Conservation (phyloP, 352 stramenopile species). For the Phytophthora cryptogea region DNA sequence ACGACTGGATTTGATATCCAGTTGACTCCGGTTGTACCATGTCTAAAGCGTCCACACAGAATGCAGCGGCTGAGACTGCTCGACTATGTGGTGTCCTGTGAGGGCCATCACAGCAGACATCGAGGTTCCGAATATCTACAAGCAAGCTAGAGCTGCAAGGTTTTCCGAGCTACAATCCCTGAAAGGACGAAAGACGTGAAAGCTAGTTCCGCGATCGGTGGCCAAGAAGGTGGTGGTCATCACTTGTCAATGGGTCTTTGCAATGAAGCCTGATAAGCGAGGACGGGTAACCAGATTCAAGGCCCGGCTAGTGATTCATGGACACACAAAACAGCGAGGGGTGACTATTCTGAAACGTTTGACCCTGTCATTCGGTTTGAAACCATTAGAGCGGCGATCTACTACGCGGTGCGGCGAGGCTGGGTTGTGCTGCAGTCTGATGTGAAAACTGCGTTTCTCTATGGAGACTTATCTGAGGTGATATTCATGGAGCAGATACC, state of each 20-base stretch:
- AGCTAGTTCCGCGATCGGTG: not conserved
- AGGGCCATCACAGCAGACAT: not conserved
- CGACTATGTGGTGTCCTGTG: not conserved
- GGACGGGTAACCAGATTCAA: constrained; percentile 12
- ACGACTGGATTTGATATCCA: no score
- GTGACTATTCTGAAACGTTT: constrained; percentile 13
- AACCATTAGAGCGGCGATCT: constrained; percentile 8
- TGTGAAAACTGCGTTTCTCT: constrained; percentile 15
- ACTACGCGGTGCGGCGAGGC: not conserved
- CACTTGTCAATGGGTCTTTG: constrained; percentile 12
- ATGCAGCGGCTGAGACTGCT: no score
- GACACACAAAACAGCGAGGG: constrained; percentile 10
- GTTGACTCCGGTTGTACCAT: no score
- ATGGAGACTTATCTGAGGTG: constrained; percentile 3
- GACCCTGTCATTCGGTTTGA: constrained; percentile 21
- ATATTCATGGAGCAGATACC: constrained; percentile 12
- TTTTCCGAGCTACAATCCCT: not conserved
- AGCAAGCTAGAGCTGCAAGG: not conserved
- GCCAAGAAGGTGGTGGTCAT: constrained; percentile 6
- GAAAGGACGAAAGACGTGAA: not conserved
- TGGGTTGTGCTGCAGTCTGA: constrained; percentile 16
- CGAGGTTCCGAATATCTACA: not conserved
- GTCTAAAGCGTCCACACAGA: no score
- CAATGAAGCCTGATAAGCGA: constrained; percentile 3
- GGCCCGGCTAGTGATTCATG: constrained; percentile 13